Base-by-base conservation (phyloP, 2,329 filamentous ascomycete genomes). In the Colletotrichum chlorophyti region DNA sequence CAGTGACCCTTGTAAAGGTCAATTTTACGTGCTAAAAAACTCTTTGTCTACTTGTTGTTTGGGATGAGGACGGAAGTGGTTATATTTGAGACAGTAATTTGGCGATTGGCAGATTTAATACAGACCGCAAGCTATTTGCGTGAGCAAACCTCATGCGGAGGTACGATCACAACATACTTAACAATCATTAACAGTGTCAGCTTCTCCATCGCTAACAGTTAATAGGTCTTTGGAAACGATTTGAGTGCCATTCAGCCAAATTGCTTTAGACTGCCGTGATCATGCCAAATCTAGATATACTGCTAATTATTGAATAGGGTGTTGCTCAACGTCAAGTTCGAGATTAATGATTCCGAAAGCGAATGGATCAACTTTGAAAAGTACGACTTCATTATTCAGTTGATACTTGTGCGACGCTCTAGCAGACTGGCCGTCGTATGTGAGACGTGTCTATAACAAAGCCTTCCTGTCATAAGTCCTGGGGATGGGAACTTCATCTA, bases 281-380 rank as follows among this genome's bases (percentile, higher is more conserved):
- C 10, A 5, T 19, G n/a, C 11, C 34, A 6, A 17, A 7, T 12
- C 4, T 2, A 9, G 15, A 4, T 29, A 1, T 29, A 40, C 32
- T 52, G 8, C 8, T 4, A 5, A 19, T 3, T 32, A 7, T 12
- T n/a, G 43, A 17, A 3, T 1, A 42, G 70, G 65, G 63, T 91
- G 0, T 89, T 90, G 0, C 82, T 78, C 23, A 90, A 90, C 64
- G 83, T 87, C 58, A 78, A 81, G 54, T 90, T 90, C 63, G 78
- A 87, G 54, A 80, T 90, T 27, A 87, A 90, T 67, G 86, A 90
- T 66, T 82, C 83, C 21, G 84, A 86, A 66, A 76, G 81, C 19
- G 61, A 67, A 11, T 78, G 76, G 75, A 69, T 75, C 61, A 72
- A 72, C 65, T 64, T 70, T 2, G 5, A 31, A 21, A 65, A 66